phyloP scores from a whole-genome alignment of 2,329 filamentous ascomycete species.

The Ceratocystis cubensis region DNA sequence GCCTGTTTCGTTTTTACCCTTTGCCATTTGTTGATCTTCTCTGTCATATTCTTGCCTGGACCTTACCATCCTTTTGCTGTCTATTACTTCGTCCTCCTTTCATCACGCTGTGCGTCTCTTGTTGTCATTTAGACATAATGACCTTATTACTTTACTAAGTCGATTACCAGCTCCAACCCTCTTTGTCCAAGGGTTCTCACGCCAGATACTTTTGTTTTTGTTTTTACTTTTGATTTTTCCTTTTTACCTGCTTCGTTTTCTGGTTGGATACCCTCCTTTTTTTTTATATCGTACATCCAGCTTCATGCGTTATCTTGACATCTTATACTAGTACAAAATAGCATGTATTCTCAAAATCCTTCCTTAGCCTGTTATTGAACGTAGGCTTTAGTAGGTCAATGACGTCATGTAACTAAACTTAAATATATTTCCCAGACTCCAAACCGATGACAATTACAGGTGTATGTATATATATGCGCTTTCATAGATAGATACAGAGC shows the following conservation, averaged over 20 bases:
- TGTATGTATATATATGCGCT: neutral
- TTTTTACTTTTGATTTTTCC: conserved; percentile 14
- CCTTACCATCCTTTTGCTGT: conserved; percentile 1
- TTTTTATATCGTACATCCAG: neutral
- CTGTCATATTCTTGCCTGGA: conserved; percentile 12
- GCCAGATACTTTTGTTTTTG: neutral
- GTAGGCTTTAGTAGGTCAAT: neutral
- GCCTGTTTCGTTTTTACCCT: conserved; percentile 3
- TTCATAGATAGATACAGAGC: neutral
- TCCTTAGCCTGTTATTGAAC: neutral
- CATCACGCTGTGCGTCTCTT: neutral
- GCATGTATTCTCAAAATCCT: neutral
- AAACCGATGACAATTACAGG: neutral
- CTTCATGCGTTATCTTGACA: neutral
- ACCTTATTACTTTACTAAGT: neutral
- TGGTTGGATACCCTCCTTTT: conserved; percentile 16
- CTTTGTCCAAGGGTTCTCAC: neutral
- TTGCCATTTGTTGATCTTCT: conserved; percentile 17
- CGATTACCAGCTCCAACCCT: neutral
- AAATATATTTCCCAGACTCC: neutral
- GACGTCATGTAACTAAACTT: neutral
- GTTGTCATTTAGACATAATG: neutral
- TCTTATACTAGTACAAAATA: conserved; percentile 1
- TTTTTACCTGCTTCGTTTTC: conserved; percentile 11
- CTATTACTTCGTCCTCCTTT: neutral